Percentiles rank a stretch among this genome's conserved stretches.
Evolutionary conservation across 2,329 filamentous ascomycete species (phyloP).

Genomic region (Phaeosphaeria sp.): DNA sequence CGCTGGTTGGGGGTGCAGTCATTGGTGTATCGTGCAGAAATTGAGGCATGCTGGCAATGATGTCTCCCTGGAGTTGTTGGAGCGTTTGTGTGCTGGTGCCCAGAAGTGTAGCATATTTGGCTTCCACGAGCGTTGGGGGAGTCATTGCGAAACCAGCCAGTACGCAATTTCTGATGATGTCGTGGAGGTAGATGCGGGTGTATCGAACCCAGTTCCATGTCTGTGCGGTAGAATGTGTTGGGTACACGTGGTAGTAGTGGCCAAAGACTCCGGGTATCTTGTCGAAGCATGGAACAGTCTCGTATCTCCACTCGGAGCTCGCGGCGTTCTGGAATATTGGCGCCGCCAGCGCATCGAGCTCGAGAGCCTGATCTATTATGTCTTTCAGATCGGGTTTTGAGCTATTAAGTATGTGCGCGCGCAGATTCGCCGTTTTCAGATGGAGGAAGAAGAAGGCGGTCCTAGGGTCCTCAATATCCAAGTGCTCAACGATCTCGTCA

Average conservation of each 20-base stretch:
- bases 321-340: constrained; percentile 23
- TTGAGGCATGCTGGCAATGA: constrained; percentile 44
- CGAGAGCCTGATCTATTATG: constrained; percentile 34
- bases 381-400: constrained; percentile 18
- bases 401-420: constrained; percentile 30
- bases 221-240: constrained; percentile 31
- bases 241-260: constrained; percentile 41
- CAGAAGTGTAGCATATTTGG: constrained; percentile 28
- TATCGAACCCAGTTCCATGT: constrained; percentile 46
- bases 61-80: constrained; percentile 37
- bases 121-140: constrained; percentile 32
- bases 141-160: constrained; percentile 31
- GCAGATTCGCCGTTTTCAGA: constrained; percentile 33
- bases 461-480: constrained; percentile 29
- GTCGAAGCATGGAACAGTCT: constrained; percentile 17
- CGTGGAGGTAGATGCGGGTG: constrained; percentile 42
- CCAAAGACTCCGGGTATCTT: constrained; percentile 25
- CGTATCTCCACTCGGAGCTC: constrained; percentile 31
- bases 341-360: constrained; percentile 28
- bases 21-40: constrained; percentile 42
- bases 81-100: constrained; percentile 29
- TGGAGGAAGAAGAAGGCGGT: constrained; percentile 39
- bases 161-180: constrained; percentile 43
- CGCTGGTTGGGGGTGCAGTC: constrained; percentile 6
- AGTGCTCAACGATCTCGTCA: constrained; percentile 24